Evolutionary conservation across 805 yeast species (phyloP).

Genomic region (Blastobotrys attinorum): DNA sequence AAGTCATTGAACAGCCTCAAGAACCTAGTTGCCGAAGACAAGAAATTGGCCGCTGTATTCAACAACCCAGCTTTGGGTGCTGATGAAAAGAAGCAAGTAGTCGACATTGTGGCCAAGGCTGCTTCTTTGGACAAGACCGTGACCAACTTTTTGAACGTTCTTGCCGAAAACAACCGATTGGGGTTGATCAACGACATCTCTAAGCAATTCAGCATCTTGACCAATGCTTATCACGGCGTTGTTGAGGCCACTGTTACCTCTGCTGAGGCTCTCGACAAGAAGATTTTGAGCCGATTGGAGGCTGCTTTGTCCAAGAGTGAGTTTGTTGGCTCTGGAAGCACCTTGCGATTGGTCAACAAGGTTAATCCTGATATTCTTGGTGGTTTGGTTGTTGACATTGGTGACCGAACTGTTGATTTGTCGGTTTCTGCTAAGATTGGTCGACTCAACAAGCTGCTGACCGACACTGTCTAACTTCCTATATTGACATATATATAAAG

Average conservation of each 20-base stretch:
- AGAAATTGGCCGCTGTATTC: constrained; percentile 54
- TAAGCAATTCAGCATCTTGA: constrained; percentile 64
- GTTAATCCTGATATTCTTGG: constrained; percentile 90
- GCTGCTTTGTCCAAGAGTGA: constrained; percentile 67
- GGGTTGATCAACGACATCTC: constrained; percentile 55
- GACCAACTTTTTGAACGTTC: constrained; percentile 69
- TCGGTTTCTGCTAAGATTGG: constrained; percentile 77
- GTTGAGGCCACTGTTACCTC: constrained; percentile 92
- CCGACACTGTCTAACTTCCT: constrained; percentile 71
- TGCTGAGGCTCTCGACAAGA: constrained; percentile 72
- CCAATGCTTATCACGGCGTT: constrained; percentile 84
- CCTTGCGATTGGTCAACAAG: constrained; percentile 72
- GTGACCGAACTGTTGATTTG: constrained; percentile 94
- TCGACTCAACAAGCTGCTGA: constrained; percentile 80
- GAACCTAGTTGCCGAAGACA: constrained; percentile 50
- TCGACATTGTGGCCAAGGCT: constrained; percentile 43
- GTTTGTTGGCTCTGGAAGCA: constrained; percentile 79
- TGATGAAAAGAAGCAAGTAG: constrained; percentile 66
- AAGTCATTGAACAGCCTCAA: constrained; percentile 55
- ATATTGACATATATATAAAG: neutral
- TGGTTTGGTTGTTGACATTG: constrained; percentile 92
- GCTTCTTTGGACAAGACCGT: constrained; percentile 60
- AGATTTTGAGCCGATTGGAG: constrained; percentile 69
- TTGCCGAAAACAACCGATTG: constrained; percentile 94
- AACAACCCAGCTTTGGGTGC: constrained; percentile 77